A percentile compares a stretch with the other conserved stretches of the same genome.
Evolutionary conservation across 352 stramenopile genomes (phyloP).

Genomic region (Pythium aquatile): DNA sequence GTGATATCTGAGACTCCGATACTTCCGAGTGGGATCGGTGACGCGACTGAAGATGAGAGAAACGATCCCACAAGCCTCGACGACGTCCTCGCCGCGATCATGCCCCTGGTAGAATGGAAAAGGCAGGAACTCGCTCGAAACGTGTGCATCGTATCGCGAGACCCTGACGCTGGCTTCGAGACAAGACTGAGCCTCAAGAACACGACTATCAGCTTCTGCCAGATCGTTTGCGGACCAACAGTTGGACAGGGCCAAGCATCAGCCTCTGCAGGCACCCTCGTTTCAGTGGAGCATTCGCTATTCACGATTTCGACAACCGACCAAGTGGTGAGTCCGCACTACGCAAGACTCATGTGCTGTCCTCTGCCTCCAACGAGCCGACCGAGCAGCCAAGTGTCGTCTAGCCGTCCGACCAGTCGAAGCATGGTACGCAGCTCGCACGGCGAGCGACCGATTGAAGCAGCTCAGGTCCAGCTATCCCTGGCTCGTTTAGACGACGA

Average conservation of each 20-base stretch:
- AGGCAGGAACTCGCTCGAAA: constrained; percentile 3
- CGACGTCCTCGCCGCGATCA: not conserved
- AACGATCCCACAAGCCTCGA: not conserved
- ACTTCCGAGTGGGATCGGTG: not conserved
- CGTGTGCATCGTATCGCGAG: constrained; percentile 7
- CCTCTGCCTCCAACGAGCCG: not conserved
- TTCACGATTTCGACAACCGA: not conserved
- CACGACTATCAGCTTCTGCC: constrained; percentile 33
- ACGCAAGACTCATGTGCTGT: not conserved
- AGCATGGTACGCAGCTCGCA: not conserved
- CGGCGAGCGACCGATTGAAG: not conserved
- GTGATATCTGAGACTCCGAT: constrained; percentile 2
- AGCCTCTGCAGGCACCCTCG: not conserved
- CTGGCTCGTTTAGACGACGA: not conserved
- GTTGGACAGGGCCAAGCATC: not conserved
- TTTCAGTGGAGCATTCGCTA: not conserved
- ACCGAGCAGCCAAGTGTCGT: constrained; percentile 8
- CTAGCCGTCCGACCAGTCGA: constrained; percentile 9
- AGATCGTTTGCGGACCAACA: constrained; percentile 41
- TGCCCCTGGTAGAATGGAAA: constrained; percentile 11
- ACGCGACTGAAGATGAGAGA: not conserved
- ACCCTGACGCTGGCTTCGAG: not conserved
- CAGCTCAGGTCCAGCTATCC: not conserved
- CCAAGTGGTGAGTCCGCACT: constrained; percentile 4
- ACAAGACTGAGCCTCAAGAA: constrained; percentile 32